phyloP scores from a whole-genome alignment of 331 rosid genomes.

The Malus hybrid region DNA sequence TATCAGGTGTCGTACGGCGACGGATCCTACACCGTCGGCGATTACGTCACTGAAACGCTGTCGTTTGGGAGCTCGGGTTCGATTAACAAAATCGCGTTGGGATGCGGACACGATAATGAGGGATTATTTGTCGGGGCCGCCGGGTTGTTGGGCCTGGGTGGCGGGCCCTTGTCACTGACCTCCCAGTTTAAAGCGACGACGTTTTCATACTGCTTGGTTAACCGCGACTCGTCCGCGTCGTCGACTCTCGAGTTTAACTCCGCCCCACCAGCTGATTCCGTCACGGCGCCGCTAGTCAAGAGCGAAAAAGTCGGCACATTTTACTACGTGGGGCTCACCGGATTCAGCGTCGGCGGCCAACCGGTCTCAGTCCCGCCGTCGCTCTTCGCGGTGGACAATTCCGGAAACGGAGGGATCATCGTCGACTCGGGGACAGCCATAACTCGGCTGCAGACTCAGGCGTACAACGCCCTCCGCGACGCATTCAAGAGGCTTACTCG shows the following conservation, averaged over 20 bases:
- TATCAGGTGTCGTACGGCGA: conserved; percentile 86
- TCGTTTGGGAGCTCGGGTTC: conserved; percentile 56
- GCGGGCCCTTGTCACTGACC: conserved; percentile 52
- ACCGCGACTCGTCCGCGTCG: conserved; percentile 57
- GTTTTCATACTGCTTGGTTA: conserved; percentile 74
- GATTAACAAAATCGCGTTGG: conserved; percentile 37
- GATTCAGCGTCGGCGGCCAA: conserved; percentile 16
- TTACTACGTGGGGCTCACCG: conserved; percentile 54
- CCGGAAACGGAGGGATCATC: too few species aligned
- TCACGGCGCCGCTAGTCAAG: conserved; percentile 32
- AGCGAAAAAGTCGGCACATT: conserved; percentile 41
- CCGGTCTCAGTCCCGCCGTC: too few species aligned
- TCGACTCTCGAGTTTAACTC: conserved; percentile 90
- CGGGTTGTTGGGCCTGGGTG: conserved; percentile 81
- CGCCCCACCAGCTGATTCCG: conserved; percentile 47
- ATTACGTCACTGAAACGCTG: conserved; percentile 53
- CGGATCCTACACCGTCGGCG: conserved; percentile 80
- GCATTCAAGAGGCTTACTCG: too few species aligned
- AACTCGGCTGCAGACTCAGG: too few species aligned
- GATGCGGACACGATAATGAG: conserved; percentile 84
- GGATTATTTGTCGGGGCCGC: conserved; percentile 75
- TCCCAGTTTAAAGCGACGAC: conserved; percentile 63
- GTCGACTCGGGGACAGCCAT: too few species aligned
- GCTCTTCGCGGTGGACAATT: too few species aligned
- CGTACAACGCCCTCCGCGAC: too few species aligned